These are phyloP conservation scores for Phytophthora idaei DNA, from an alignment of 352 stramenopile genomes.

Conservation along the genomic window DNA sequence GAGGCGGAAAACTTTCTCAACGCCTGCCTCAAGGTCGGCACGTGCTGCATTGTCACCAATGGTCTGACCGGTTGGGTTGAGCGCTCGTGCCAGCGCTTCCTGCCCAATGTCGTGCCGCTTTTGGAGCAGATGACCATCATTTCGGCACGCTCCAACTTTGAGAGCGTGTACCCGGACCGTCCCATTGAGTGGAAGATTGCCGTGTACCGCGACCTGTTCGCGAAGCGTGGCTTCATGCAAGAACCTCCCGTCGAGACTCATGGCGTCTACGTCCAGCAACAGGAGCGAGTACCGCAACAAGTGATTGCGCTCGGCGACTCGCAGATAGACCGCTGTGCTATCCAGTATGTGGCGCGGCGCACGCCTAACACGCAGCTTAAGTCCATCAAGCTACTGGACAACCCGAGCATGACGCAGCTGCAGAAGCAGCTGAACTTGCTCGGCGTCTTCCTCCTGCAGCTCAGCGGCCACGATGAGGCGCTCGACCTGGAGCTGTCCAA, in stretches of 20 bases:
- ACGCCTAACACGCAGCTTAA: conserved; percentile 64
- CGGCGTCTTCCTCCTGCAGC: conserved; percentile 63
- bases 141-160: conserved; percentile 70
- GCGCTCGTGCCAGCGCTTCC: conserved; percentile 73
- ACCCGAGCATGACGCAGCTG: conserved; percentile 75
- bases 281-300: conserved; percentile 45
- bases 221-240: conserved; percentile 36
- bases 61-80: conserved; percentile 73
- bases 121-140: conserved; percentile 65
- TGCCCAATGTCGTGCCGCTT: conserved; percentile 63
- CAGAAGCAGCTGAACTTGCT: conserved; percentile 74
- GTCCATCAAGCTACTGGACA: conserved; percentile 81
- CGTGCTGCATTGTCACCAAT: conserved; percentile 75
- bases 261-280: conserved; percentile 30
- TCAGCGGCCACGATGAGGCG: conserved; percentile 61
- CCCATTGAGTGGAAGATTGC: conserved; percentile 86
- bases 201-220: conserved; percentile 63
- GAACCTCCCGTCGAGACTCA: conserved; percentile 25
- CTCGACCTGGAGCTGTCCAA: conserved; percentile 79
- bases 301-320: conserved; percentile 81
- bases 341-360: conserved; percentile 66
- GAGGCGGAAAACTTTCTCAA: conserved; percentile 56
- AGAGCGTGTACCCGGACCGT: conserved; percentile 56
- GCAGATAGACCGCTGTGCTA: conserved; percentile 67
- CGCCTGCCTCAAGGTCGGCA: conserved; percentile 52